Conservation (phyloP, 352 stramenopile genomes). For the Globisporangium cederbergense region DNA sequence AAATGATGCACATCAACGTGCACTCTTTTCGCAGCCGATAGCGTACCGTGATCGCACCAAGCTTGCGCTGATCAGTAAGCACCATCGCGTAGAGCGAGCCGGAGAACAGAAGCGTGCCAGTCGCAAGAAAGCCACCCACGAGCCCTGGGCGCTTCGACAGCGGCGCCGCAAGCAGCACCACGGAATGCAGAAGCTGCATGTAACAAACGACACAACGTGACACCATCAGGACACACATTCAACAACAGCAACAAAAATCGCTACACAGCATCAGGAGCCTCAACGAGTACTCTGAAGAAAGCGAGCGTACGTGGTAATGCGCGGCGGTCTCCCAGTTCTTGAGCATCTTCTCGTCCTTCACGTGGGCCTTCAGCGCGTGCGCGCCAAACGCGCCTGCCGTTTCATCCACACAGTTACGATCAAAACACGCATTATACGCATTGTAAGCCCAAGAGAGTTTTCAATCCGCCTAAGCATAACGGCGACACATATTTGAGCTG, state of each 20-base stretch:
- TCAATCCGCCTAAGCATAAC: background rate
- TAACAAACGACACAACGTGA: slow-evolving; percentile 1
- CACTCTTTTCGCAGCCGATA: background rate
- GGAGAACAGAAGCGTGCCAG: slow-evolving; percentile 71
- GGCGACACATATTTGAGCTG: background rate
- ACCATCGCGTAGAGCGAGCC: slow-evolving; percentile 78
- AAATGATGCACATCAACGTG: background rate
- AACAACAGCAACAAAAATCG: background rate
- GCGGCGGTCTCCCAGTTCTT: slow-evolving; percentile 85
- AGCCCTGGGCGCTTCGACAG: slow-evolving; percentile 57
- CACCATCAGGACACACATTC: background rate
- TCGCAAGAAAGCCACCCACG: slow-evolving; percentile 52
- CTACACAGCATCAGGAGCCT: background rate
- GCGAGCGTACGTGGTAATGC: slow-evolving; percentile 67
- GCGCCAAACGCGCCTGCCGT: slow-evolving; percentile 69
- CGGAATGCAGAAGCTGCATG: slow-evolving; percentile 62
- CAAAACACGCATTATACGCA: background rate
- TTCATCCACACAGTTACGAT: background rate
- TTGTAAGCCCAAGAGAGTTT: background rate
- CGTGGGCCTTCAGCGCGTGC: slow-evolving; percentile 57
- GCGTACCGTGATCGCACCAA: slow-evolving; percentile 74
- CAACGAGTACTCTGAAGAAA: background rate
- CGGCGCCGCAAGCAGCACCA: slow-evolving; percentile 63
- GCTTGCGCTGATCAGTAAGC: slow-evolving; percentile 67
- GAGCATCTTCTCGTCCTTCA: slow-evolving; percentile 75